Conservation (phyloP, 305 asterid genomes). For the Solanum hybrid region DNA sequence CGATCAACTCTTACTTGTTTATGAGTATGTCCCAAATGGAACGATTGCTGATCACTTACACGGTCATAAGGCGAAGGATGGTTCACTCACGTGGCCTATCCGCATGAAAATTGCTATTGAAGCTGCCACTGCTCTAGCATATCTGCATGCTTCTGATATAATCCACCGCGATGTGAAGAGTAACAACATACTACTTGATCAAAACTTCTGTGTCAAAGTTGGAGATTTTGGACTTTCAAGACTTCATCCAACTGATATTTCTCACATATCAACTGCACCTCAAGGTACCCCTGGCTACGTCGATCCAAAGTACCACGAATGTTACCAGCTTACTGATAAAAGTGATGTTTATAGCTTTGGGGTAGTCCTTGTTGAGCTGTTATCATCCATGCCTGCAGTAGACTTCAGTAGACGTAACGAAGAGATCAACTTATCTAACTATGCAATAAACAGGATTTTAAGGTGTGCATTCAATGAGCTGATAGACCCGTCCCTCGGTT, state of each 20-base stretch:
- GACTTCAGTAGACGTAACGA: constrained; percentile 47
- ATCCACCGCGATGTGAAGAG: constrained; percentile 78
- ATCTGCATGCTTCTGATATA: constrained; percentile 37
- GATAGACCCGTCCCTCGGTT: constrained; percentile 45
- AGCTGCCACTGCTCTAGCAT: constrained; percentile 8
- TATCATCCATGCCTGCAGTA: constrained; percentile 25
- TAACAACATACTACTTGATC: constrained; percentile 58
- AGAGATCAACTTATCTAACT: constrained; percentile 54
- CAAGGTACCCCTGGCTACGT: constrained; percentile 85
- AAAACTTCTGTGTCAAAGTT: constrained; percentile 49
- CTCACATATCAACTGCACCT: constrained; percentile 79
- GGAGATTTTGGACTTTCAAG: constrained; percentile 83
- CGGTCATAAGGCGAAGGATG: constrained; percentile 26
- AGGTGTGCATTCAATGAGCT: constrained; percentile 41
- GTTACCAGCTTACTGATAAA: constrained; percentile 58
- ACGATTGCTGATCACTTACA: constrained; percentile 74
- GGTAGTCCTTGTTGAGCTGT: constrained; percentile 63
- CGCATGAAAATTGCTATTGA: constrained; percentile 11
- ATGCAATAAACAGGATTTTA: constrained; percentile 56
- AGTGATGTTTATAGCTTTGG: constrained; percentile 87
- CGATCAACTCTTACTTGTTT: constrained; percentile 63
- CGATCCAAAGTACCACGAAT: constrained; percentile 77
- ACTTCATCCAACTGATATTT: constrained; percentile 48
- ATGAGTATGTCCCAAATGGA: constrained; percentile 63
- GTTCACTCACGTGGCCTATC: constrained; percentile 14